phyloP scores from a whole-genome alignment of 257 asterid genomes.

The Forsythia suspensa region DNA sequence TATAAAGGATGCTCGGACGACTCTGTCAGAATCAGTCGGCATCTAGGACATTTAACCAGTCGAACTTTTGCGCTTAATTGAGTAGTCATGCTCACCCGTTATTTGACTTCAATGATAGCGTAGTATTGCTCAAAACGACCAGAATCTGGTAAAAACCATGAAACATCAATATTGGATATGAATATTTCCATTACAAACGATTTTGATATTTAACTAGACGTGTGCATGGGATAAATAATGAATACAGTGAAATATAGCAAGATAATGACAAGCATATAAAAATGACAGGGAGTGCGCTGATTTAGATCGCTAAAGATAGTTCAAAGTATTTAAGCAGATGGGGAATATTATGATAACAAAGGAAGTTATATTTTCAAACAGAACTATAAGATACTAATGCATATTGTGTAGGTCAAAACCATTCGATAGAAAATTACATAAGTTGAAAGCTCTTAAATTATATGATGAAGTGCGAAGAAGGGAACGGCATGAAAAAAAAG shows the following conservation, averaged over 20 bases:
- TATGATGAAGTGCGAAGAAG: background rate
- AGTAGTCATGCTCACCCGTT: slow-evolving; percentile 39
- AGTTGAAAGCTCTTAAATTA: too few relatives aligned
- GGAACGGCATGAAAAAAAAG: background rate
- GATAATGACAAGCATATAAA: background rate
- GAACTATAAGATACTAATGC: background rate
- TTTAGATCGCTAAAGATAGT: background rate
- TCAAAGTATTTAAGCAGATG: background rate
- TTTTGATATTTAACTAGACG: background rate
- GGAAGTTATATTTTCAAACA: background rate
- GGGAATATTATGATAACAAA: background rate
- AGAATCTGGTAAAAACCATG: slow-evolving; percentile 31
- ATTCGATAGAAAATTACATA: background rate
- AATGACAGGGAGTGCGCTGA: background rate
- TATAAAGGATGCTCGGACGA: slow-evolving; percentile 55
- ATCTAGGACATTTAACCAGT: slow-evolving; percentile 73
- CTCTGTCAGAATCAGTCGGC: slow-evolving; percentile 66
- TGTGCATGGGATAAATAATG: background rate
- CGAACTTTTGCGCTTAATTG: slow-evolving; percentile 55
- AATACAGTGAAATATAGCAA: slow-evolving; percentile 1
- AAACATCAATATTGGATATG: slow-evolving; percentile 5
- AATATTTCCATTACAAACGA: background rate
- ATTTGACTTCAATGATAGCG: slow-evolving; percentile 16
- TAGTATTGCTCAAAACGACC: slow-evolving; percentile 21
- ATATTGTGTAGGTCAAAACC: too few relatives aligned